Percentiles rank a stretch among this genome's conserved stretches.
Evolutionary conservation across 1,284 basidiomycete genomes (phyloP).

Genomic region (Exobasidium rhododendri): DNA sequence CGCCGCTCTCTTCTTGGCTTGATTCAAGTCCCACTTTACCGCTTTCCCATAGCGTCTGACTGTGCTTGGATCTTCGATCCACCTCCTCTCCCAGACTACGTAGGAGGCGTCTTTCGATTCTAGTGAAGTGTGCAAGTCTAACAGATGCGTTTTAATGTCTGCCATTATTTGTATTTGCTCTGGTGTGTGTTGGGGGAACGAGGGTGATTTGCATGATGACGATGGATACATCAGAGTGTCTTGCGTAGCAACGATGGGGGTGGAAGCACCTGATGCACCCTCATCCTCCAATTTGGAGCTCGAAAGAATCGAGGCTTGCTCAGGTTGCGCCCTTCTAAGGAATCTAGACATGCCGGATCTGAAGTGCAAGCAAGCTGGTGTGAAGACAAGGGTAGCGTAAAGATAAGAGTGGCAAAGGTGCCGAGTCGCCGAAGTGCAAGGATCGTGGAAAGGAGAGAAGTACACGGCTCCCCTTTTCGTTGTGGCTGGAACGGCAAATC

Average conservation of each 20-base stretch:
- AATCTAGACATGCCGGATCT: background rate
- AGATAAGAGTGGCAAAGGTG: too few relatives aligned
- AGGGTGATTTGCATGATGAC: background rate
- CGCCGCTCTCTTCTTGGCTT: slow-evolving; percentile 42
- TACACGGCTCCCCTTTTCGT: too few relatives aligned
- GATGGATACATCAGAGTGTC: background rate
- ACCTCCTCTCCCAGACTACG: slow-evolving; percentile 33
- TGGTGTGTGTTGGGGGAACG: background rate
- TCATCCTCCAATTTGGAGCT: background rate
- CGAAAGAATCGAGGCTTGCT: background rate
- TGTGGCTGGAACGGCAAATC: too few relatives aligned
- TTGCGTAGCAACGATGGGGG: background rate
- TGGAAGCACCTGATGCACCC: background rate
- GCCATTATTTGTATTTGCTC: background rate
- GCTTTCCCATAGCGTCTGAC: slow-evolving; percentile 45
- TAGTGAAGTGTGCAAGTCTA: background rate
- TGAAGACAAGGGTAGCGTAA: too few relatives aligned
- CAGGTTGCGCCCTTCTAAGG: background rate
- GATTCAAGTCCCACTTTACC: slow-evolving; percentile 42
- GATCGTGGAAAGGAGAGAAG: too few relatives aligned
- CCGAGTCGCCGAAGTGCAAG: too few relatives aligned
- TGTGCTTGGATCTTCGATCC: slow-evolving; percentile 33
- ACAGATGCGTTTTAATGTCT: background rate
- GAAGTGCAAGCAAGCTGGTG: too few relatives aligned
- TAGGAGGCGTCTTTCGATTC: slow-evolving; percentile 20